Conservation (phyloP, 768 basidiomycete species). For the Collybiopsis luxurians region DNA sequence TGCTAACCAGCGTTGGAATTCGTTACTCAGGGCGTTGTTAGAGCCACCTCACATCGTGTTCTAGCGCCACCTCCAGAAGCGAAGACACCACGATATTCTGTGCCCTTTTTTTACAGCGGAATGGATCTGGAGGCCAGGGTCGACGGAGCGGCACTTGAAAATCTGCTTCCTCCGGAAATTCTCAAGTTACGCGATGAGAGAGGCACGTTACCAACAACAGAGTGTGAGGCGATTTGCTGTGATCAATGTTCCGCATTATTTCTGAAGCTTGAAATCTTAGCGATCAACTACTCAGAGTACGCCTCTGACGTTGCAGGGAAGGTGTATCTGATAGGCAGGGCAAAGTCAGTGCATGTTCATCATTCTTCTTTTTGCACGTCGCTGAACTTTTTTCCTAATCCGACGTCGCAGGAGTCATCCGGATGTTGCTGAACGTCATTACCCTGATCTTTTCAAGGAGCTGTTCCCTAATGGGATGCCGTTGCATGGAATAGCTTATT, state of each 20-base stretch:
- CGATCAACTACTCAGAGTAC: constrained; percentile 9
- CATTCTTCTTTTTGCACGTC: not conserved
- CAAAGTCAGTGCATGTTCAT: constrained; percentile 1
- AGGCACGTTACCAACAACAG: not conserved
- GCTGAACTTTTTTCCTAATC: not conserved
- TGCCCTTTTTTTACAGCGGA: constrained; percentile 3
- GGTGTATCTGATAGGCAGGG: constrained; percentile 1
- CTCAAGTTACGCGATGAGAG: constrained; percentile 5
- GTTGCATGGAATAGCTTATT: not conserved
- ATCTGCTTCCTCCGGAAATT: constrained; percentile 1
- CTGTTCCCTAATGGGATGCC: constrained; percentile 54
- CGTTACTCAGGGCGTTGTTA: constrained; percentile 5
- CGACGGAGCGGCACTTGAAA: not conserved
- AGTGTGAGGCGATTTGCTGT: not conserved
- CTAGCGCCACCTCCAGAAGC: not conserved
- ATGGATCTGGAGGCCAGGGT: constrained; percentile 3
- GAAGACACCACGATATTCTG: too few relatives aligned
- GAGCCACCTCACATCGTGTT: constrained; percentile 9
- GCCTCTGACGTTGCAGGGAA: not conserved
- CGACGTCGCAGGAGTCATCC: constrained; percentile 12
- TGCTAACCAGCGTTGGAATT: constrained; percentile 4
- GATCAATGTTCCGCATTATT: not conserved
- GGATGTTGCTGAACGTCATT: constrained; percentile 45
- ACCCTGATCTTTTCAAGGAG: constrained; percentile 48
- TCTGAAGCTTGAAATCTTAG: not conserved